These are phyloP conservation scores for Fusarium sp. DNA, from an alignment of 2,329 filamentous ascomycete genomes.

Conservation along the genomic window DNA sequence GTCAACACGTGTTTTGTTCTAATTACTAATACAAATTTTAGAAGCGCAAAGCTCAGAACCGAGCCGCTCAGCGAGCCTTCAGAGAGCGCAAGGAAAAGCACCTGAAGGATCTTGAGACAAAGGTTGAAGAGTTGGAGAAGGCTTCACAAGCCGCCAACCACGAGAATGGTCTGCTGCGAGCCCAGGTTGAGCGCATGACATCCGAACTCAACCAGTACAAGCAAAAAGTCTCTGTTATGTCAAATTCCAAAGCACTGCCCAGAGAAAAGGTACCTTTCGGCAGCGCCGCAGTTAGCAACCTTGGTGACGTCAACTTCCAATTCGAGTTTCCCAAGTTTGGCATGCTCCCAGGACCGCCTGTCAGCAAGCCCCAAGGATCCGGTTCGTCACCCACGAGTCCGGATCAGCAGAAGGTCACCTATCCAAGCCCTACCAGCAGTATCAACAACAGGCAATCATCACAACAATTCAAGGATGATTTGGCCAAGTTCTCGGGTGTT, in stretches of 20 bases:
- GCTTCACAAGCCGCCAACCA: constrained; percentile 85
- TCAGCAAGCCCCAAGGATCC: constrained; percentile 48
- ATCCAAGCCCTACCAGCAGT: constrained; percentile 51
- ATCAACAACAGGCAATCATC: constrained; percentile 50
- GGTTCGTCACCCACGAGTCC: constrained; percentile 55
- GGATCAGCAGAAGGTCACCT: constrained; percentile 40
- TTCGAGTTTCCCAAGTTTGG: constrained; percentile 98
- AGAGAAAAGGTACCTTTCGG: constrained; percentile 62
- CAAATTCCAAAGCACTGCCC: constrained; percentile 53
- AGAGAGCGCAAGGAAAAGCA: constrained; percentile 96
- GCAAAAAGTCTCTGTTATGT: constrained; percentile 80
- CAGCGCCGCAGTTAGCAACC: constrained; percentile 67
- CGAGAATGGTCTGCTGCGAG: constrained; percentile 86
- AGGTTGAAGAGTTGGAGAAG: constrained; percentile 84
- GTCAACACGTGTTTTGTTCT: background rate
- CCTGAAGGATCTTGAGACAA: constrained; percentile 85
- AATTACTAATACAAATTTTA: constrained; percentile 55
- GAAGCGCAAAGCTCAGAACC: constrained; percentile 97
- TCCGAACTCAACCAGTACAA: constrained; percentile 91
- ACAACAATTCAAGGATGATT: constrained; percentile 61
- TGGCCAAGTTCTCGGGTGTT: constrained; percentile 69
- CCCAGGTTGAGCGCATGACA: constrained; percentile 91
- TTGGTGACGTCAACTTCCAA: constrained; percentile 85
- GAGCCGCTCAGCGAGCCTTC: constrained; percentile 93
- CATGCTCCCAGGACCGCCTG: constrained; percentile 69